Evolutionary conservation across 768 basidiomycete genomes (phyloP).

Genomic region (Suillus brevipes): DNA sequence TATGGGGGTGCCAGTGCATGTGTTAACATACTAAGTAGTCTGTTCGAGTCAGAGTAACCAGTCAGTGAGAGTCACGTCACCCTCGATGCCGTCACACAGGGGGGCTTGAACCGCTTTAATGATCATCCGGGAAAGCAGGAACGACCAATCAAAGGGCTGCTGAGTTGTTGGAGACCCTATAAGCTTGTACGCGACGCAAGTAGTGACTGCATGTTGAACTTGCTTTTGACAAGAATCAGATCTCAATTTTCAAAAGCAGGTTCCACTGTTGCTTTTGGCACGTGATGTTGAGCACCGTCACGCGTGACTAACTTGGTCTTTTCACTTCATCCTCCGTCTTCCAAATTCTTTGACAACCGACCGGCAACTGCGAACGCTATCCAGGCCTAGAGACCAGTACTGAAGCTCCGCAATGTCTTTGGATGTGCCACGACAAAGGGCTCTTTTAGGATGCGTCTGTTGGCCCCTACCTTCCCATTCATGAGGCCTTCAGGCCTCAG

Average conservation of each 20-base stretch:
- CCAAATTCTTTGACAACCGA: not conserved
- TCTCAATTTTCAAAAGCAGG: no score
- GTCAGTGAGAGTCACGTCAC: not conserved
- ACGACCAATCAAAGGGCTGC: not conserved
- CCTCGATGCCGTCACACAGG: conserved; percentile 7
- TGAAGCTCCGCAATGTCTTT: not conserved
- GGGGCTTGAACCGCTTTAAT: not conserved
- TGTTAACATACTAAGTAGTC: no score
- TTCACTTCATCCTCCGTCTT: not conserved
- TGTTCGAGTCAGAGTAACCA: not conserved
- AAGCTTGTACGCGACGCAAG: no score
- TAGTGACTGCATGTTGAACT: no score
- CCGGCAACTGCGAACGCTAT: not conserved
- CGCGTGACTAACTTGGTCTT: not conserved
- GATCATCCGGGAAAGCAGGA: not conserved
- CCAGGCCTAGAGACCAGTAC: not conserved
- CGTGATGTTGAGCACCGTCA: not conserved
- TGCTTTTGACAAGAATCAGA: no score
- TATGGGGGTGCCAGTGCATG: not conserved
- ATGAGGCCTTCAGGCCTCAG: not conserved
- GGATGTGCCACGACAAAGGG: not conserved
- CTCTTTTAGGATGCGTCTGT: not conserved
- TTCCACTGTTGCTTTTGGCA: not conserved
- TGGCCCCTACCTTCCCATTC: not conserved
- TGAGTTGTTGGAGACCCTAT: not conserved